A percentile compares a stretch with the other conserved stretches of the same genome.
Evolutionary conservation across 768 basidiomycete species (phyloP).

Genomic region (Favolaschia claudopus): DNA sequence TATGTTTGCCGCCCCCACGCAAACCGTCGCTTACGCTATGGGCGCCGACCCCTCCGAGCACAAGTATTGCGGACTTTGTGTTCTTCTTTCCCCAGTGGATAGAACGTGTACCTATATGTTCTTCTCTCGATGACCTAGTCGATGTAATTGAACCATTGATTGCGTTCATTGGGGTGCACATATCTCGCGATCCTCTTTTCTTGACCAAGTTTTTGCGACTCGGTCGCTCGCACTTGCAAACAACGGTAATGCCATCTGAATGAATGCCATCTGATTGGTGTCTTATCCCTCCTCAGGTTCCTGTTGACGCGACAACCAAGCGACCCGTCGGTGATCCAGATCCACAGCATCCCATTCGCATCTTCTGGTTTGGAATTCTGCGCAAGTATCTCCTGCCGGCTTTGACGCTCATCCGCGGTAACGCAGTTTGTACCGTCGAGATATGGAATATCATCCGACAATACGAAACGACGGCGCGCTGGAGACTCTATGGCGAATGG

Average conservation of each 20-base stretch:
- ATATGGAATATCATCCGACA: conserved; percentile 89
- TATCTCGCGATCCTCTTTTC: conserved; percentile 80
- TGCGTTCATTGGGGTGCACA: conserved; percentile 80
- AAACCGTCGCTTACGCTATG: conserved; percentile 76
- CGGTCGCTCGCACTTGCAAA: conserved; percentile 68
- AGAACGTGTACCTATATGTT: conserved; percentile 71
- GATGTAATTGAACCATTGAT: conserved; percentile 83
- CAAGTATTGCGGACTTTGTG: conserved; percentile 76
- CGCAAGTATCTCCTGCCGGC: conserved; percentile 87
- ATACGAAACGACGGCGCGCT: conserved; percentile 82
- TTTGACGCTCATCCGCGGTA: conserved; percentile 82
- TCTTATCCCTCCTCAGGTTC: conserved; percentile 40
- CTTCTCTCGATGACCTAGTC: conserved; percentile 70
- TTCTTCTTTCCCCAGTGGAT: conserved; percentile 93
- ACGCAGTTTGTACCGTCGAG: conserved; percentile 89
- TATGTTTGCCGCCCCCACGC: conserved; percentile 57
- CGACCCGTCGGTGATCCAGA: conserved; percentile 62
- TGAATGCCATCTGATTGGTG: not conserved
- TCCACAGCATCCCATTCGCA: conserved; percentile 64
- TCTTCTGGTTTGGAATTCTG: conserved; percentile 86
- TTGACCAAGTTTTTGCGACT: conserved; percentile 83
- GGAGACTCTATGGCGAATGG: conserved; percentile 97
- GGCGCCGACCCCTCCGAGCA: conserved; percentile 84
- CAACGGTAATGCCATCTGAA: conserved; percentile 52
- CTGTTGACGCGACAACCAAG: conserved; percentile 68